These are phyloP conservation scores for Hypoxylon sp. DNA, from an alignment of 2,329 filamentous ascomycete genomes.

Conservation along the genomic window DNA sequence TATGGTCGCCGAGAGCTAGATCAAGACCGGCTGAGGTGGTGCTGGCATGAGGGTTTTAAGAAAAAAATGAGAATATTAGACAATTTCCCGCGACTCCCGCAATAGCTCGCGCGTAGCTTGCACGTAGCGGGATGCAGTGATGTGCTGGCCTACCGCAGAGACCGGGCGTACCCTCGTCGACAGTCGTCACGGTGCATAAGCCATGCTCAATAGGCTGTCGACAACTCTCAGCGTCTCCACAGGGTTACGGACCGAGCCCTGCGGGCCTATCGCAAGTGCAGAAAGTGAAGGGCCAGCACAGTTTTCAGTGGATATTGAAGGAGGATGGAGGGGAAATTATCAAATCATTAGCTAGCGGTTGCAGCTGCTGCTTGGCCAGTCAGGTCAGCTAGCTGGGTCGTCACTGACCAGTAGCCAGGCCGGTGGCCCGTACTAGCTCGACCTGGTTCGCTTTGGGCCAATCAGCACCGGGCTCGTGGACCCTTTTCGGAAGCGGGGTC, in stretches of 20 bases:
- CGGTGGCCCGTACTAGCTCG: background rate
- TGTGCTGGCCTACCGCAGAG: conserved; percentile 55
- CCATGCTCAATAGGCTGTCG: conserved; percentile 62
- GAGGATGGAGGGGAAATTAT: conserved; percentile 24
- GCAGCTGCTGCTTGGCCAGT: conserved; percentile 29
- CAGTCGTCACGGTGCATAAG: conserved; percentile 56
- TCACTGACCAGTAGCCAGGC: conserved; percentile 6
- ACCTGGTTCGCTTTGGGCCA: conserved; percentile 19
- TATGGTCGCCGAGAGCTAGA: conserved; percentile 35
- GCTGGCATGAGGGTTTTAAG: conserved; percentile 42
- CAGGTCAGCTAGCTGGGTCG: background rate
- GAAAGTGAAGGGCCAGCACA: conserved; percentile 63
- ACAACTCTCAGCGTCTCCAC: conserved; percentile 56
- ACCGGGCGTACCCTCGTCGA: conserved; percentile 23
- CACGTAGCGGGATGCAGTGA: conserved; percentile 53
- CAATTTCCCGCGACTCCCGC: conserved; percentile 42
- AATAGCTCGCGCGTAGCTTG: conserved; percentile 1
- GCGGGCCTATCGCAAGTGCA: conserved; percentile 60
- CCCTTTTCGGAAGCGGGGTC: conserved; percentile 36
- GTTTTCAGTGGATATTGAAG: conserved; percentile 51
- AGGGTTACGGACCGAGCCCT: conserved; percentile 56
- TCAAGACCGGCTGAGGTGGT: conserved; percentile 35
- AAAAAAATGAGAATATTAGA: conserved; percentile 30
- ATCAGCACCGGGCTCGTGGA: conserved; percentile 37
- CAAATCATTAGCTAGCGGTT: conserved; percentile 21